A percentile compares a stretch with the other conserved stretches of the same genome.
Evolutionary conservation across 2,329 filamentous ascomycete genomes (phyloP).

Genomic region (Talaromyces sp.): DNA sequence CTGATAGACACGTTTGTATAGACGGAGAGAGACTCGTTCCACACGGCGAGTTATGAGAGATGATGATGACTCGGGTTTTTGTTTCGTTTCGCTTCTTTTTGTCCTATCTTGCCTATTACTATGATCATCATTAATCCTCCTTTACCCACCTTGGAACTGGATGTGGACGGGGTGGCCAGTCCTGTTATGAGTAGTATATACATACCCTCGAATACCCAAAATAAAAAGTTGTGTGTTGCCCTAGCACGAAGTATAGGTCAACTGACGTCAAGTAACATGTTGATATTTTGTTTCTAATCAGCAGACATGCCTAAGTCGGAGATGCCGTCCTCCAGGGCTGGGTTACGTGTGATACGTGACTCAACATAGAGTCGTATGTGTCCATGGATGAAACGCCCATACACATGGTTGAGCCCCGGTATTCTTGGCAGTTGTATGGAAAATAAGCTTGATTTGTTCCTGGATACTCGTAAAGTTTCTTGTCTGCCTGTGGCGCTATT

Average conservation of each 20-base stretch:
- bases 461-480: neutral
- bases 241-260: neutral
- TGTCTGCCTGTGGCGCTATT: neutral
- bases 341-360: neutral
- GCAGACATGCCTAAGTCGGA: neutral
- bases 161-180: neutral
- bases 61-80: neutral
- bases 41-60: neutral
- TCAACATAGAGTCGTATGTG: neutral
- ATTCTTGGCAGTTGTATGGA: neutral
- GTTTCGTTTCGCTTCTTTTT: neutral
- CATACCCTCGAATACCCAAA: conserved; percentile 4
- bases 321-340: neutral
- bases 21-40: neutral
- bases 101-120: neutral
- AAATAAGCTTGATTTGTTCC: neutral
- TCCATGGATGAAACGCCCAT: neutral
- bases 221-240: conserved; percentile 2
- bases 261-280: neutral
- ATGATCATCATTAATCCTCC: neutral
- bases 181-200: neutral
- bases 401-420: conserved; percentile 7
- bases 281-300: neutral
- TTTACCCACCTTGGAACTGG: neutral
- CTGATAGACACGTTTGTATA: neutral